phyloP scores from a whole-genome alignment of 192 early-diverging fungal genomes.

The Umbelopsis isabellina region DNA sequence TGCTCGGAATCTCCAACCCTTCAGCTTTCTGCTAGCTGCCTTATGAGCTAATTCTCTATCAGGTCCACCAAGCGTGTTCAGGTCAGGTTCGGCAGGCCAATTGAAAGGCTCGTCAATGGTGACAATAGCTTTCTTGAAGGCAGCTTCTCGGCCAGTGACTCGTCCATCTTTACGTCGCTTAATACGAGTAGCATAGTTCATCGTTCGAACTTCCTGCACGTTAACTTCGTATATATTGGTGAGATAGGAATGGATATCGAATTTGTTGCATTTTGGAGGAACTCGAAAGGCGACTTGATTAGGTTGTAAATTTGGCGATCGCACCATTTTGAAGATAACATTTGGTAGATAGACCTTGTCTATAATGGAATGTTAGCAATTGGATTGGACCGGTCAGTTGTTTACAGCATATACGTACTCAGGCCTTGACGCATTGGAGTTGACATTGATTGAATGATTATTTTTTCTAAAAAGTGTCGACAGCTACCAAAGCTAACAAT shows the following conservation, averaged over 20 bases:
- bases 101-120: constrained; percentile 55
- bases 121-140: constrained; percentile 66
- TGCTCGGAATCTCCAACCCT: constrained; percentile 58
- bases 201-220: constrained; percentile 86
- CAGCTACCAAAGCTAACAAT: background rate
- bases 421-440: constrained; percentile 32
- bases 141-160: constrained; percentile 33
- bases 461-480: background rate
- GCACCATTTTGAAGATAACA: constrained; percentile 80
- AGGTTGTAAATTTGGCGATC: constrained; percentile 71
- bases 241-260: constrained; percentile 89
- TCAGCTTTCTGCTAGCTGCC: constrained; percentile 49
- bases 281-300: constrained; percentile 93
- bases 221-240: constrained; percentile 81
- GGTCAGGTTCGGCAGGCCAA: constrained; percentile 51
- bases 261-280: constrained; percentile 89
- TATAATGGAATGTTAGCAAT: constrained; percentile 2
- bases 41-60: constrained; percentile 45
- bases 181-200: constrained; percentile 76
- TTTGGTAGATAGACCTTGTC: constrained; percentile 86
- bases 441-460: constrained; percentile 12
- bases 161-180: constrained; percentile 42
- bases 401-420: constrained; percentile 22
- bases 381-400: background rate
- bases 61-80: constrained; percentile 43